A percentile compares a stretch with the other conserved stretches of the same genome.
Conservation (phyloP, 805 yeast genomes). For the Candida koratica region DNA sequence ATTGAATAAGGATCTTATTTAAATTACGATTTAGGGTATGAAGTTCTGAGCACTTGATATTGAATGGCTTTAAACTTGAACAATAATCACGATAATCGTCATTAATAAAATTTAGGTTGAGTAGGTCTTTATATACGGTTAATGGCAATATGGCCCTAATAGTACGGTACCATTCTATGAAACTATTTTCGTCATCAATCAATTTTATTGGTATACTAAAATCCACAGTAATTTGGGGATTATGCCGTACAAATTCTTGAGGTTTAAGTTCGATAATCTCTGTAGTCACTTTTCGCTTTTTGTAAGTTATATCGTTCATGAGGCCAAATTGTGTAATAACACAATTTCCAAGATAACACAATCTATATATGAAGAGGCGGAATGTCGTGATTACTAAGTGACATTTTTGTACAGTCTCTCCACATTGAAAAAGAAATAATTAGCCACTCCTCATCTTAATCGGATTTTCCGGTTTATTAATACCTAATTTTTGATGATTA, state of each 20-base stretch:
- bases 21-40: conserved; percentile 5
- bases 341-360: too few species aligned
- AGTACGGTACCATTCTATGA: conserved; percentile 13
- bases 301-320: conserved; percentile 3
- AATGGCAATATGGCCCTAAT: conserved; percentile 9
- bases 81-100: conserved; percentile 11
- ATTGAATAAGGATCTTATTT: conserved; percentile 10
- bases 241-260: neutral
- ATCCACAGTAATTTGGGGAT: conserved; percentile 9
- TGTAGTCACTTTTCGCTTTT: neutral
- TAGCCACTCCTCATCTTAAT: neutral
- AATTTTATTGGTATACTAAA: conserved; percentile 11
- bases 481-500: too few species aligned
- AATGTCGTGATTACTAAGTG: conserved; percentile 4
- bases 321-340: too few species aligned
- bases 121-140: conserved; percentile 9
- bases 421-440: neutral
- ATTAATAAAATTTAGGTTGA: conserved; percentile 11
- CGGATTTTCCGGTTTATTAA: neutral
- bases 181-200: conserved; percentile 10
- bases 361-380: conserved; percentile 1
- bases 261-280: neutral
- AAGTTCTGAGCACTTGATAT: conserved; percentile 2
- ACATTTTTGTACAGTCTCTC: neutral
- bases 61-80: conserved; percentile 5